Evolutionary conservation across 169 alveolate species (phyloP).

Genomic region (Plasmodium vivax): DNA sequence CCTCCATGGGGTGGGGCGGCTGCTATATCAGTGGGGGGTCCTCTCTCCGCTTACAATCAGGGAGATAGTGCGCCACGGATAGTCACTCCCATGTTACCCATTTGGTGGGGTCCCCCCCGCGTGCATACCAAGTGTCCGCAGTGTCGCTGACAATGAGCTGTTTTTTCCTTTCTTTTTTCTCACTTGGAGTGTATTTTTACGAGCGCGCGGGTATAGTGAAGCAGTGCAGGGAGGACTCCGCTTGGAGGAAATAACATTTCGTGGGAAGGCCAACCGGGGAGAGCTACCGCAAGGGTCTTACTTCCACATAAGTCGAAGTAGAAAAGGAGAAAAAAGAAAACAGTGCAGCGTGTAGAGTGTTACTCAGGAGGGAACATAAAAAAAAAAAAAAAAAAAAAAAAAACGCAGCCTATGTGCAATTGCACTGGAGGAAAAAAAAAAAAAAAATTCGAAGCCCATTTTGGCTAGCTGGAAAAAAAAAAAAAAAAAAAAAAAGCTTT

Average conservation of each 20-base stretch:
- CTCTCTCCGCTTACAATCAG: background rate
- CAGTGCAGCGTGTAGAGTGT: background rate
- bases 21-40: too few species aligned
- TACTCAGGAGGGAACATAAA: background rate
- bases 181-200: background rate
- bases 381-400: background rate
- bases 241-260: background rate
- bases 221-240: background rate
- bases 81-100: background rate
- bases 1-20: conserved; percentile 10
- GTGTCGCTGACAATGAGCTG: background rate
- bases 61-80: background rate
- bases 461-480: background rate
- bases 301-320: background rate
- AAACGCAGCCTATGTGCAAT: background rate
- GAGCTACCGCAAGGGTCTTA: background rate
- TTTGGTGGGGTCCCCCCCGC: background rate
- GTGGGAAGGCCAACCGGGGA: background rate
- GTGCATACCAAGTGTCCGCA: background rate
- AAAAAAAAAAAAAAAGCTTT: background rate
- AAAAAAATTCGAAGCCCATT: background rate
- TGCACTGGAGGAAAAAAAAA: background rate
- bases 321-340: background rate
- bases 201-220: background rate
- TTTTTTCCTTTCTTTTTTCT: too few species aligned